Evolutionary conservation across 495 filamentous ascomycete genomes (phyloP), one percentile per base, ranked within the genome.

Genomic region (Glarea lozoyensis): DNA sequence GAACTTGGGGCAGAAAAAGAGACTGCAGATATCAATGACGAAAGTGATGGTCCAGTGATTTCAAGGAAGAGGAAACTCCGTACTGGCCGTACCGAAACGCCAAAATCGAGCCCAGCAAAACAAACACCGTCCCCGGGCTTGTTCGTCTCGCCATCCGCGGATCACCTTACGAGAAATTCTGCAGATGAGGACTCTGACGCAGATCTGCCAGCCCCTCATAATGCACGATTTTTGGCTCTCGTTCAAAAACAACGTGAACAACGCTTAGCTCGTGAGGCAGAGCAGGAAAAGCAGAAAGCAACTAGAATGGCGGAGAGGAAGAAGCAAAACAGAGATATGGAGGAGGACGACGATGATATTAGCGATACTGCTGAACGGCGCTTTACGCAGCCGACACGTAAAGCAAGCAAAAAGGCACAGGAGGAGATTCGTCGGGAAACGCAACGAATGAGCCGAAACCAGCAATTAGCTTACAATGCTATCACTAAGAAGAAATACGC

Each of bases 341-440:
- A 61, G 15, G 53, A 61, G 11, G 66, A 67, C 25, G 58, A 64
- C 3, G 77, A 74, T 10, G 73, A 74, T 18, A 65, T 72, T 43
- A 70, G 67, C 9, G 75, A 82, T 46, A 68, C 65, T 7, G 74
- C 68, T 23, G 80, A 64, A 4, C 63, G 67, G 24, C 78, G 70
- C 45, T 59, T 86, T 22, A 76, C 76, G 11, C 76, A 79, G 5
- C 83, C 87, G 4, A 66, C 82, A 3, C 77, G 92, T 1, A 94
- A 88, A 53, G 92, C 92, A 3, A 87, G 89, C 64, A 97, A 93
- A 66, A 95, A 90, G 66, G 92, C 93, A 0, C 43, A 94, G n/a
- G 85, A 95, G 61, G 90, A 97, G 55, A 94, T 97, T 81, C 77
- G 77, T 43, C 72, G 85, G 32, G 92, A 97, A 61, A 95, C 90